These are phyloP conservation scores for Pezicula radicicola DNA, from an alignment of 2,329 filamentous ascomycete species.

Conservation along the genomic window DNA sequence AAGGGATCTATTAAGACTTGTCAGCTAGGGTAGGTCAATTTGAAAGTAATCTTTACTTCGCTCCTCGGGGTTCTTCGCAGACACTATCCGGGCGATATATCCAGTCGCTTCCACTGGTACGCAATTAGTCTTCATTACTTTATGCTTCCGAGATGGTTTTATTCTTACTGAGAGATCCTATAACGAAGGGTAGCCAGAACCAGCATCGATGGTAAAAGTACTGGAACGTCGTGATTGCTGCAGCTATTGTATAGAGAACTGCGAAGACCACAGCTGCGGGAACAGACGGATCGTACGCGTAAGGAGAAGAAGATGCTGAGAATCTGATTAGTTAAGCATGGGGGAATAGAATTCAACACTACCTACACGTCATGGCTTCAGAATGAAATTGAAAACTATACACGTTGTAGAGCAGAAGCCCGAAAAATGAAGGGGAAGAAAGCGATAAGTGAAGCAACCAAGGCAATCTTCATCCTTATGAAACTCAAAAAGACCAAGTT, in stretches of 20 bases:
- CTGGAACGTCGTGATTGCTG: not conserved
- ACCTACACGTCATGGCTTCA: too few species aligned
- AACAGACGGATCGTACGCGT: not conserved
- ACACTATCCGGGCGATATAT: not conserved
- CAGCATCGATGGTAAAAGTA: not conserved
- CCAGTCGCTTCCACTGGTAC: not conserved
- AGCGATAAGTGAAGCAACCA: too few species aligned
- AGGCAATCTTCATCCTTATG: too few species aligned
- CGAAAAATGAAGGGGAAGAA: too few species aligned
- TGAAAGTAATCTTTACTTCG: too few species aligned
- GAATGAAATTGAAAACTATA: too few species aligned
- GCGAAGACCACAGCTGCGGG: not conserved
- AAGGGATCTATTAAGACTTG: constrained; percentile 14
- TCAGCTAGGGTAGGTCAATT: not conserved
- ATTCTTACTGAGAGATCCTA: not conserved
- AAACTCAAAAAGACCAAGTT: too few species aligned
- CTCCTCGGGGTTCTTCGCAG: not conserved
- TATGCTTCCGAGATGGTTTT: not conserved
- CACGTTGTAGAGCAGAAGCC: too few species aligned
- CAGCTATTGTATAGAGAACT: not conserved
- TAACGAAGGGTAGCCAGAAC: not conserved
- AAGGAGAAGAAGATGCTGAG: too few species aligned
- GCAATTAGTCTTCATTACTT: not conserved
- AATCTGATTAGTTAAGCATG: too few species aligned
- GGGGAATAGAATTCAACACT: too few species aligned